Percentiles rank a stretch among this genome's conserved stretches.
Evolutionary conservation across 768 basidiomycete species (phyloP).

Genomic region (Macrolepiota dolichaula): DNA sequence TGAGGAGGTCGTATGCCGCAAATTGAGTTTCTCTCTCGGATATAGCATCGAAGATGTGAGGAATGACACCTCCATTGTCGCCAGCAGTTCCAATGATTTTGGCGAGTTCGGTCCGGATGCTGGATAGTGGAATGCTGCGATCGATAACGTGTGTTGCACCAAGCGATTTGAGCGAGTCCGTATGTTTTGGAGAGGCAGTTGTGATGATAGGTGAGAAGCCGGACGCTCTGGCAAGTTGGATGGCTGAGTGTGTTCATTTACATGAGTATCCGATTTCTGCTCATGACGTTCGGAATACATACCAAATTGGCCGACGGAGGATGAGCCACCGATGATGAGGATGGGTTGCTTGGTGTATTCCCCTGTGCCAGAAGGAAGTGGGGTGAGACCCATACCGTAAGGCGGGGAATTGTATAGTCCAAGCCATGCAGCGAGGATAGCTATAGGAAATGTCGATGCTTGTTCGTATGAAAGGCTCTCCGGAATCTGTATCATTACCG

Average conservation of each 20-base stretch:
- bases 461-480: constrained; percentile 32
- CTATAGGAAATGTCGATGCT: constrained; percentile 39
- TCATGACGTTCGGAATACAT: background rate
- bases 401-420: constrained; percentile 28
- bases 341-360: constrained; percentile 29
- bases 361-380: constrained; percentile 21
- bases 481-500: constrained; percentile 26
- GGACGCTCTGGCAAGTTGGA: constrained; percentile 30
- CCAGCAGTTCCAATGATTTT: constrained; percentile 13
- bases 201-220: constrained; percentile 41
- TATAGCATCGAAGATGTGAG: constrained; percentile 27
- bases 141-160: constrained; percentile 40
- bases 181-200: constrained; percentile 29
- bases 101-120: constrained; percentile 17
- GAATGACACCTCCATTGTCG: constrained; percentile 13
- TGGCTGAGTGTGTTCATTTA: constrained; percentile 16
- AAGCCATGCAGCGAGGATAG: constrained; percentile 31
- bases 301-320: constrained; percentile 27
- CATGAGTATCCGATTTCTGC: background rate
- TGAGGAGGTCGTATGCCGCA: constrained; percentile 22
- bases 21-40: constrained; percentile 20
- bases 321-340: constrained; percentile 25
- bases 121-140: constrained; percentile 15
- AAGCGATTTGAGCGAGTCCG: constrained; percentile 27
- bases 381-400: constrained; percentile 20